Conservation (phyloP, 768 basidiomycete genomes). For the Phylloporus scabripes region DNA sequence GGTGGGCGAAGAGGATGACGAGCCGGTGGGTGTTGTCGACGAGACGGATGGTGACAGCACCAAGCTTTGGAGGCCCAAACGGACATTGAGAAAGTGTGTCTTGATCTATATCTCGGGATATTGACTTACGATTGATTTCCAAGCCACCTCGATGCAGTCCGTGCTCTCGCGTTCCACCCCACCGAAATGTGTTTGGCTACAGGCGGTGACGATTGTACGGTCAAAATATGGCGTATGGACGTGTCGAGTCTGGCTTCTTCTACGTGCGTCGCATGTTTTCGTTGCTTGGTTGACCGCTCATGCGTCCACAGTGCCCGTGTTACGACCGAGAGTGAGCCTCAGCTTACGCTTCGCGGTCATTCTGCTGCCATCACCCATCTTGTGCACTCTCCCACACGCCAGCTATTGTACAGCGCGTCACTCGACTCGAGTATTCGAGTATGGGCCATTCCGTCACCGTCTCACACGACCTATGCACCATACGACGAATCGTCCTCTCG, state of each 20-base stretch:
- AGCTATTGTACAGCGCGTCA: constrained; percentile 84
- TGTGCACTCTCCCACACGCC: constrained; percentile 69
- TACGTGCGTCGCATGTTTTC: constrained; percentile 48
- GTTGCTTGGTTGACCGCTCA: constrained; percentile 1
- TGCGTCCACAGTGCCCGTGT: constrained; percentile 47
- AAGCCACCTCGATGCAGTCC: constrained; percentile 91
- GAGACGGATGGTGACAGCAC: constrained; percentile 61
- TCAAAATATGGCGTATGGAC: constrained; percentile 95
- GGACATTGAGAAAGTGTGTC: constrained; percentile 84
- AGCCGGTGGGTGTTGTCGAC: constrained; percentile 46
- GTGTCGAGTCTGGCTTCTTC: constrained; percentile 67
- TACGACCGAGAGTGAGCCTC: constrained; percentile 87
- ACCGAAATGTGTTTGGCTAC: constrained; percentile 82
- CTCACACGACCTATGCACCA: constrained; percentile 87
- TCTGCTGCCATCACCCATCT: constrained; percentile 86
- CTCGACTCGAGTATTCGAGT: constrained; percentile 90
- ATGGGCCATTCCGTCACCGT: constrained; percentile 73
- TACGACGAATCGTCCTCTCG: constrained; percentile 77
- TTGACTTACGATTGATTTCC: constrained; percentile 7
- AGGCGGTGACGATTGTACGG: constrained; percentile 90
- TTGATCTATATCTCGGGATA: constrained; percentile 3
- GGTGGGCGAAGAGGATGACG: constrained; percentile 65
- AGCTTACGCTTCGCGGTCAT: constrained; percentile 90
- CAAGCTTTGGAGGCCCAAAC: constrained; percentile 81
- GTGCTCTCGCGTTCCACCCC: constrained; percentile 86